A percentile compares a stretch with the other conserved stretches of the same genome.
Conservation (phyloP, 257 asterid genomes). For the Paraleonurus japonicus region DNA sequence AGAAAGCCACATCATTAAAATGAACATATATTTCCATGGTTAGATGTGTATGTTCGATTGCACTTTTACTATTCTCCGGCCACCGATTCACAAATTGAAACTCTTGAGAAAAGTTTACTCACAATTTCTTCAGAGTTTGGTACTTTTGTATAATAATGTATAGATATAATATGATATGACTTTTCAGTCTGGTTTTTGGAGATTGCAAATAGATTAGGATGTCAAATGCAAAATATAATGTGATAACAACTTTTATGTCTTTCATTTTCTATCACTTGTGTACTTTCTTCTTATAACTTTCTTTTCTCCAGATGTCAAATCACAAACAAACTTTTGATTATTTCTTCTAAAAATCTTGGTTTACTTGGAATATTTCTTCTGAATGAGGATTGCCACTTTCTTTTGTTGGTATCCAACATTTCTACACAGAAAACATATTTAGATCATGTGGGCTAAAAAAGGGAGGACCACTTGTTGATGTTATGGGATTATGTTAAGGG, state of each 20-base stretch:
- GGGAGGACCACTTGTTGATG: neutral
- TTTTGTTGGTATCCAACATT: neutral
- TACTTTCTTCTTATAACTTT: neutral
- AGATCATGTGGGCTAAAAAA: neutral
- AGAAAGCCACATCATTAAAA: neutral
- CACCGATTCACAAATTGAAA: slow-evolving; percentile 1
- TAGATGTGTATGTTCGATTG: neutral
- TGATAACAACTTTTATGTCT: neutral
- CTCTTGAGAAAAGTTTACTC: neutral
- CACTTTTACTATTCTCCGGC: neutral
- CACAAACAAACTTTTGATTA: too few species aligned
- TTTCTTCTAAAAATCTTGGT: neutral
- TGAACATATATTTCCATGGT: neutral
- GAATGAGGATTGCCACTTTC: too few species aligned
- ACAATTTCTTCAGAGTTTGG: neutral
- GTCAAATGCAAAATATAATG: neutral
- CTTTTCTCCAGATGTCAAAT: neutral
- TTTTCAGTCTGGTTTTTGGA: neutral
- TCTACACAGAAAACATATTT: neutral
- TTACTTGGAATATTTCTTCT: too few species aligned
- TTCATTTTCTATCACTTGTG: neutral
- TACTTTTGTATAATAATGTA: neutral
- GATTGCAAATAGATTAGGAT: neutral
- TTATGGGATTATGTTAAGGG: neutral
- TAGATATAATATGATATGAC: neutral